phyloP scores from a whole-genome alignment of 225 moss, liverwort and hornwort genomes.

The Takakia lepidozioides region DNA sequence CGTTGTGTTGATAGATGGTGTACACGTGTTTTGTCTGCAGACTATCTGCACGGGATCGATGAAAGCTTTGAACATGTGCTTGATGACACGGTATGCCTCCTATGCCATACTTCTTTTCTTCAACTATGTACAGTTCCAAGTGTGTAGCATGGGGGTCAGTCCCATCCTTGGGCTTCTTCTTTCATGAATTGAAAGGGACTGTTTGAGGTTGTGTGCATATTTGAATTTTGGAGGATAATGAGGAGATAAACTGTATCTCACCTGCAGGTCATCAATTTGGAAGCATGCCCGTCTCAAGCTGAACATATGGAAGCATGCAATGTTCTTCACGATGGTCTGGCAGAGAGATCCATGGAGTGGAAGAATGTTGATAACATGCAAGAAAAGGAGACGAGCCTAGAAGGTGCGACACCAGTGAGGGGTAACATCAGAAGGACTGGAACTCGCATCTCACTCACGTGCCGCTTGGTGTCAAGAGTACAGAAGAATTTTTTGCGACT shows the following conservation, averaged over 20 bases:
- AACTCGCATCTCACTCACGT: constrained; percentile 79
- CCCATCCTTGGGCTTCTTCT: background rate
- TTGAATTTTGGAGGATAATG: constrained; percentile 3
- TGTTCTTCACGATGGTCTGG: no score
- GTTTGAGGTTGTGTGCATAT: no score
- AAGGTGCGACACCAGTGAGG: constrained; percentile 8
- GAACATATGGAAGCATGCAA: constrained; percentile 13
- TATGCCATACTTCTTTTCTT: background rate
- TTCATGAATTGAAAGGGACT: background rate
- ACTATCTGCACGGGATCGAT: constrained; percentile 84
- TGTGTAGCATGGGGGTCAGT: background rate
- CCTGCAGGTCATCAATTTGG: constrained; percentile 57
- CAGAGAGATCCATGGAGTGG: constrained; percentile 7
- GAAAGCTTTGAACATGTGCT: constrained; percentile 58
- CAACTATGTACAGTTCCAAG: no score
- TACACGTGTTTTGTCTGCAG: constrained; percentile 23
- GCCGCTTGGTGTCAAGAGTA: constrained; percentile 66
- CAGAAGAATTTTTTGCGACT: constrained; percentile 61
- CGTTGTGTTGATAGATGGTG: no score
- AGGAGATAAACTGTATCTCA: constrained; percentile 3
- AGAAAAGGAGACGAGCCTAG: constrained; percentile 7
- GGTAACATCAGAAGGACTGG: constrained; percentile 42
- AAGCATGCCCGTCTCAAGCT: constrained; percentile 18
- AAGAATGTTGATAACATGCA: constrained; percentile 1
- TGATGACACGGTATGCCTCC: constrained; percentile 42